Percentiles rank a stretch among this genome's conserved stretches.
phyloP scores from a whole-genome alignment of 2,329 filamentous ascomycete genomes.

The Beauveria australis region DNA sequence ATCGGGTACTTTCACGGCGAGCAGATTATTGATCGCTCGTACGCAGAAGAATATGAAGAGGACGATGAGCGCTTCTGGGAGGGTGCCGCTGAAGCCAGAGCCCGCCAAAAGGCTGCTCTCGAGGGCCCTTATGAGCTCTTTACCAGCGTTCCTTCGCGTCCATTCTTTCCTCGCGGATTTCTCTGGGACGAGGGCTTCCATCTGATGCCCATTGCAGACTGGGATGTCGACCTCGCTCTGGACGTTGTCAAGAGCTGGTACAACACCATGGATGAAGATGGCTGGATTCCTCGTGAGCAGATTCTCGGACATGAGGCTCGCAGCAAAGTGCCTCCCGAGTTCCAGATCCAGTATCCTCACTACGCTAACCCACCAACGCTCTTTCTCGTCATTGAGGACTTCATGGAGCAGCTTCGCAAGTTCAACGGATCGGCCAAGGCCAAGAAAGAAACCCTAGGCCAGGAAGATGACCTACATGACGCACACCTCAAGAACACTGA shows the following conservation, averaged over 20 bases:
- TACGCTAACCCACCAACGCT: slow-evolving; percentile 96
- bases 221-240: slow-evolving; percentile 80
- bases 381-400: slow-evolving; percentile 78
- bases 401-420: slow-evolving; percentile 68
- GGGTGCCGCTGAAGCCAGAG: slow-evolving; percentile 73
- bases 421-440: slow-evolving; percentile 38
- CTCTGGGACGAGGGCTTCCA: slow-evolving; percentile 99
- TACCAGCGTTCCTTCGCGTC: slow-evolving; percentile 81
- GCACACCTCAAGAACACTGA: slow-evolving; percentile 60
- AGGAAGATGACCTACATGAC: slow-evolving; percentile 44
- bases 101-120: slow-evolving; percentile 55
- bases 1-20: slow-evolving; percentile 93
- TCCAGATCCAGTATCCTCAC: slow-evolving; percentile 92
- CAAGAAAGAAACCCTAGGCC: slow-evolving; percentile 35
- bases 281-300: slow-evolving; percentile 95
- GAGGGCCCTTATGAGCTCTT: slow-evolving; percentile 86
- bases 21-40: slow-evolving; percentile 80
- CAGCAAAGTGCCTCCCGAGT: slow-evolving; percentile 88
- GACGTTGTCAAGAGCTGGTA: slow-evolving; percentile 96
- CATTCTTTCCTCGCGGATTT: slow-evolving; percentile 95
- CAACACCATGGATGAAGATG: slow-evolving; percentile 89
- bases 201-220: slow-evolving; percentile 81
- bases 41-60: slow-evolving; percentile 89
- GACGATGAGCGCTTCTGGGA: slow-evolving; percentile 95
- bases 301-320: slow-evolving; percentile 87